Evolutionary conservation across 441 rosid species (phyloP).

Genomic region (Metrosideros polymorpha): DNA sequence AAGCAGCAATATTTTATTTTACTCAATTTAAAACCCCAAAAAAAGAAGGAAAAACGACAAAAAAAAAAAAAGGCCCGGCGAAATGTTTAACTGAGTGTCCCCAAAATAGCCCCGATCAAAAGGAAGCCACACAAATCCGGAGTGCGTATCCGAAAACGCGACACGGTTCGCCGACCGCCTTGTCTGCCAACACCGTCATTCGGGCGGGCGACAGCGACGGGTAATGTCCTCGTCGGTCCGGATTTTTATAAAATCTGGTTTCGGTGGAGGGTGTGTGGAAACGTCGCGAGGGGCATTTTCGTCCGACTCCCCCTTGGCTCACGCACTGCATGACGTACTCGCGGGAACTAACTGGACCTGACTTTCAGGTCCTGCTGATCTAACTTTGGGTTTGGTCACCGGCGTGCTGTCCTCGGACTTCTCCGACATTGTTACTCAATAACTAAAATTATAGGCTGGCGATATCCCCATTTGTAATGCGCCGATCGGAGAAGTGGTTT

Average conservation of each 20-base stretch:
- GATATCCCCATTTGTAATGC: no score
- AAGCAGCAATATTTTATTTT: background rate
- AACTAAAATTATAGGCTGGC: no score
- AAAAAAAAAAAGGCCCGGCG: background rate
- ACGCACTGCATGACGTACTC: background rate
- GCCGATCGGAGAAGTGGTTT: no score
- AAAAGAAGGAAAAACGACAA: background rate
- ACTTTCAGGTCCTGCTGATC: background rate
- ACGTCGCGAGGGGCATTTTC: background rate
- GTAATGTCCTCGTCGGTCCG: background rate
- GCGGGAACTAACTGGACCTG: background rate
- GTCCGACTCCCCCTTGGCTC: background rate
- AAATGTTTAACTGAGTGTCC: background rate
- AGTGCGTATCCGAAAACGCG: slow-evolving; percentile 2
- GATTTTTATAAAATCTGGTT: background rate
- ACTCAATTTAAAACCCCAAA: background rate
- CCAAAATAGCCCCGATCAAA: background rate
- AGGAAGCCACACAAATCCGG: background rate
- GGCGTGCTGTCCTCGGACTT: background rate
- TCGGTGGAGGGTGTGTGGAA: background rate
- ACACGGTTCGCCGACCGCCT: slow-evolving; percentile 11
- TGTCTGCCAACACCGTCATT: slow-evolving; percentile 3
- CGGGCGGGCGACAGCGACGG: background rate
- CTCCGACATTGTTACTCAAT: no score
- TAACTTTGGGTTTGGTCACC: background rate